Conservation (phyloP, 805 yeast genomes). For the Myxozyma mucilagina region DNA sequence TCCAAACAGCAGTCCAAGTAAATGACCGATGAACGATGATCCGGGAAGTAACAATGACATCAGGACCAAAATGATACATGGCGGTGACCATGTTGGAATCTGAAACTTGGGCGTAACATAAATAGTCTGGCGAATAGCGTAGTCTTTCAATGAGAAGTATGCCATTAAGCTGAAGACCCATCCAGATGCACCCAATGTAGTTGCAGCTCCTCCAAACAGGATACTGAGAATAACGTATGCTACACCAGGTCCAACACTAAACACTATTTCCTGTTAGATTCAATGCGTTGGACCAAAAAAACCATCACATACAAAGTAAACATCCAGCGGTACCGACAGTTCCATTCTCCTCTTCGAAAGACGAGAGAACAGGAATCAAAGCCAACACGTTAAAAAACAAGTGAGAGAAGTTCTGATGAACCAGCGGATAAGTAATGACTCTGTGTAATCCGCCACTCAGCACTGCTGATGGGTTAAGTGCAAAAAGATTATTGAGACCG, state of each 20-base stretch:
- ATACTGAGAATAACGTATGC: slow-evolving; percentile 17
- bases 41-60: slow-evolving; percentile 28
- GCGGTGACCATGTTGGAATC: slow-evolving; percentile 31
- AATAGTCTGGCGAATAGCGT: slow-evolving; percentile 20
- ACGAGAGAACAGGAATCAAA: slow-evolving; percentile 26
- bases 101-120: slow-evolving; percentile 21
- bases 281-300: neutral
- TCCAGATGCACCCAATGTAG: slow-evolving; percentile 28
- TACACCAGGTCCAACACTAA: slow-evolving; percentile 25
- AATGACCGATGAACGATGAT: slow-evolving; percentile 26
- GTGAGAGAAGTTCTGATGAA: slow-evolving; percentile 26
- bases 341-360: slow-evolving; percentile 32
- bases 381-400: slow-evolving; percentile 29
- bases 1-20: slow-evolving; percentile 22
- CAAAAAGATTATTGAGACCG: slow-evolving; percentile 2
- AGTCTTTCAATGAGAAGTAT: slow-evolving; percentile 28
- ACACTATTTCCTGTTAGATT: neutral
- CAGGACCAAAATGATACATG: slow-evolving; percentile 21
- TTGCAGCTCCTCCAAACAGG: neutral
- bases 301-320: slow-evolving; percentile 12
- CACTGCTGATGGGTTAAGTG: slow-evolving; percentile 12
- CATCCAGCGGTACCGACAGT: slow-evolving; percentile 31
- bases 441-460: slow-evolving; percentile 26
- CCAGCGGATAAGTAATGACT: slow-evolving; percentile 30
- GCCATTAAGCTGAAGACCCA: slow-evolving; percentile 32